These are phyloP conservation scores for Sporothrix protearum DNA, from an alignment of 2,329 filamentous ascomycete species.

Conservation along the genomic window DNA sequence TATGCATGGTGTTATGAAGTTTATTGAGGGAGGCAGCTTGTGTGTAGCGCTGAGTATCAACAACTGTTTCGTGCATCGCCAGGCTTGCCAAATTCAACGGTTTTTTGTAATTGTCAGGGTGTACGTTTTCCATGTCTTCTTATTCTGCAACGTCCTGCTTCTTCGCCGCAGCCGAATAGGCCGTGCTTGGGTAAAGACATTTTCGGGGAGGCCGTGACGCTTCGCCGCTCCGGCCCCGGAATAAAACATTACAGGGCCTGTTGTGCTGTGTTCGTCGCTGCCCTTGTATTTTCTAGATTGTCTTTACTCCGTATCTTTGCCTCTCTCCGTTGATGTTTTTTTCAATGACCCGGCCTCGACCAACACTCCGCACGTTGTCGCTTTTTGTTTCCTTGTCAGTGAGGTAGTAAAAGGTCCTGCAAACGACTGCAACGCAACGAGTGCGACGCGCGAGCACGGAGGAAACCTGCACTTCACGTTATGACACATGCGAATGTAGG, in stretches of 20 bases:
- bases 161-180: not conserved
- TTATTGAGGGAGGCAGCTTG: not conserved
- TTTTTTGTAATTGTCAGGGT: not conserved
- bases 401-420: not conserved
- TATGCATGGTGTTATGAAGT: not conserved
- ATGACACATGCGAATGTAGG: not conserved
- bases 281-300: not conserved
- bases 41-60: not conserved
- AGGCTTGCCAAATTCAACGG: not conserved
- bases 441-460: not conserved
- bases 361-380: not conserved
- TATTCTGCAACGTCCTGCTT: not conserved
- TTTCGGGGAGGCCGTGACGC: conserved; percentile 2
- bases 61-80: not conserved
- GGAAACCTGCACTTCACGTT: not conserved
- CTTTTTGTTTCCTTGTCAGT: not conserved
- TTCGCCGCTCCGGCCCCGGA: not conserved
- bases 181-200: not conserved
- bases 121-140: not conserved
- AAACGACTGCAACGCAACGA: not conserved
- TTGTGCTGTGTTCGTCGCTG: not conserved
- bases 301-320: not conserved
- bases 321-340: not conserved
- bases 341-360: not conserved
- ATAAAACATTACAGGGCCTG: no score